Percentiles rank a stretch among this genome's conserved stretches.
These are phyloP conservation scores for Ashbya aceris DNA, from an alignment of 1,139 yeast species.

Conservation along the genomic window DNA sequence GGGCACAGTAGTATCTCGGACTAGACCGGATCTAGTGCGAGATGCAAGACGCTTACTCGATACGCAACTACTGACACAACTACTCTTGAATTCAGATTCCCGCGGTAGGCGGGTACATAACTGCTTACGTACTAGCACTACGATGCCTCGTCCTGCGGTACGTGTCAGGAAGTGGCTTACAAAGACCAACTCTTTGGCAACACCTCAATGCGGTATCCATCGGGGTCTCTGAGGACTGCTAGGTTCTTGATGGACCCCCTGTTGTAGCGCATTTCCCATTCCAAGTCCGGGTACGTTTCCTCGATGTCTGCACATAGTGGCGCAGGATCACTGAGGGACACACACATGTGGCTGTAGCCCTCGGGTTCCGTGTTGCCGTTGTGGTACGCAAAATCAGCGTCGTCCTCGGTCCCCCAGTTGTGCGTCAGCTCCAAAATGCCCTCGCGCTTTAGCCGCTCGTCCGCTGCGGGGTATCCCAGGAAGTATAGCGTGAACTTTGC, in stretches of 20 bases:
- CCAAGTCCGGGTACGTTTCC: slow-evolving; percentile 37
- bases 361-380: slow-evolving; percentile 71
- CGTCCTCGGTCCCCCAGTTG: slow-evolving; percentile 90
- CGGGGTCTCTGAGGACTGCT: slow-evolving; percentile 85
- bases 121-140: too few species aligned
- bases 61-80: too few species aligned
- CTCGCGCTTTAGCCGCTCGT: slow-evolving; percentile 34
- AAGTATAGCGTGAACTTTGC: slow-evolving; percentile 85
- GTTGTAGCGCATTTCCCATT: slow-evolving; percentile 48
- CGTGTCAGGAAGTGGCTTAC: too few species aligned
- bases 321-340: slow-evolving; percentile 60
- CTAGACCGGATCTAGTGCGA: too few species aligned
- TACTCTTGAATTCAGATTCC: too few species aligned
- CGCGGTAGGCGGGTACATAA: too few species aligned
- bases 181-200: slow-evolving; percentile 21
- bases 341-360: slow-evolving; percentile 83
- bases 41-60: too few species aligned
- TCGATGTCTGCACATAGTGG: slow-evolving; percentile 46
- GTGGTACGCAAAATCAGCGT: slow-evolving; percentile 65
- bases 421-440: slow-evolving; percentile 82
- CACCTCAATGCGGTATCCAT: slow-evolving; percentile 77
- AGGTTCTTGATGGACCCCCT: slow-evolving; percentile 49
- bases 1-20: too few species aligned
- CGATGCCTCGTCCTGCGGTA: too few species aligned
- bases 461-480: slow-evolving; percentile 50